These are phyloP conservation scores for Bruguiera gymnorhiza DNA, from an alignment of 345 rosid genomes.

Conservation along the genomic window DNA sequence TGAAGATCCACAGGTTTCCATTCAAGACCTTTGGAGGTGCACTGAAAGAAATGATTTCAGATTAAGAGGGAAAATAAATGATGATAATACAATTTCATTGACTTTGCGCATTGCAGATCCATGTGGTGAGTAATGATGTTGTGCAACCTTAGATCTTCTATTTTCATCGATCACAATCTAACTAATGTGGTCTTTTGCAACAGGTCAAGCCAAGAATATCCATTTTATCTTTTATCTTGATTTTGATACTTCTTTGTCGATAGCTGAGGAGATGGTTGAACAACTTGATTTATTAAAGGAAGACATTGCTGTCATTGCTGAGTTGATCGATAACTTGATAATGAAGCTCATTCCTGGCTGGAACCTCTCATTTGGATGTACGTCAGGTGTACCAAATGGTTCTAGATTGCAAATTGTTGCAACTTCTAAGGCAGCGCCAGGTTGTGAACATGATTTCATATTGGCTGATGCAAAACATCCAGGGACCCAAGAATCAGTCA, in stretches of 20 bases:
- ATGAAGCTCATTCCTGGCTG: conserved; percentile 43
- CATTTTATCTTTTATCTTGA: conserved; percentile 66
- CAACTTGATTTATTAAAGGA: conserved; percentile 59
- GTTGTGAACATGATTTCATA: conserved; percentile 16
- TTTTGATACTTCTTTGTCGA: conserved; percentile 66
- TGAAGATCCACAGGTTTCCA: conserved; percentile 31
- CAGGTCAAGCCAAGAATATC: conserved; percentile 68
- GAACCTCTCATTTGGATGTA: conserved; percentile 38
- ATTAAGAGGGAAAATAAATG: conserved; percentile 48
- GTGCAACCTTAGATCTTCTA: neutral
- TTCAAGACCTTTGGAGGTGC: conserved; percentile 46
- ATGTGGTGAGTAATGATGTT: conserved; percentile 38
- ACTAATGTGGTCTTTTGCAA: neutral
- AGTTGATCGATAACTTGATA: conserved; percentile 67
- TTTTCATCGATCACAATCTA: neutral
- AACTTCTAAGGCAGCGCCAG: conserved; percentile 24
- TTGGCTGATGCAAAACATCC: conserved; percentile 18
- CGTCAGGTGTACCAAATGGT: conserved; percentile 34
- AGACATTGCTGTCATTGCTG: conserved; percentile 60
- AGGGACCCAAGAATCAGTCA: conserved; percentile 32
- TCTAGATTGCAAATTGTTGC: conserved; percentile 6
- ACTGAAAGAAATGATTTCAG: conserved; percentile 53
- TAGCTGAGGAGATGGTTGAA: conserved; percentile 88
- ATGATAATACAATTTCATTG: conserved; percentile 44
- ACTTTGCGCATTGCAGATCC: conserved; percentile 59